These are phyloP conservation scores for Mortierella sp. DNA, from an alignment of 371 early-diverging fungal genomes.

Conservation along the genomic window DNA sequence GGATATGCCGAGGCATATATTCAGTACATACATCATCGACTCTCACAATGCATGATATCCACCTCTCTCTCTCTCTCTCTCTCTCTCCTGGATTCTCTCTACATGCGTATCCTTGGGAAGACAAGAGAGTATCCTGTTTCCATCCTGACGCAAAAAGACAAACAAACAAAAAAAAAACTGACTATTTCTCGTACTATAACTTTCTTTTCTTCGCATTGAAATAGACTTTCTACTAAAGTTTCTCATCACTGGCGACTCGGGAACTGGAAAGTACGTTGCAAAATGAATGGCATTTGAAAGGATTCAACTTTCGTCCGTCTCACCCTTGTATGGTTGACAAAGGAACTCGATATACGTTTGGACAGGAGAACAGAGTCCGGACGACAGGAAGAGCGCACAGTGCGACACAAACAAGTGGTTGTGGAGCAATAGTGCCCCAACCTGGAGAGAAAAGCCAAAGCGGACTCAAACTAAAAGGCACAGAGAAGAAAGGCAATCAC, in stretches of 20 bases:
- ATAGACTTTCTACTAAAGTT: conserved; percentile 73
- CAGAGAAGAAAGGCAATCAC: neutral
- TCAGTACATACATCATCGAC: conserved; percentile 6
- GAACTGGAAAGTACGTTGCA: conserved; percentile 73
- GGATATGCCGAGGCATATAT: neutral
- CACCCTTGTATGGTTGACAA: neutral
- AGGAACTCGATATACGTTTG: neutral
- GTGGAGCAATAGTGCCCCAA: neutral
- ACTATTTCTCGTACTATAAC: neutral
- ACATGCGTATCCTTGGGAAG: neutral
- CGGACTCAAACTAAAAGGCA: neutral
- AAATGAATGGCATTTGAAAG: neutral
- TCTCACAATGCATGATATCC: neutral
- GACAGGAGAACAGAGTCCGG: neutral
- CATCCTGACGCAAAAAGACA: neutral
- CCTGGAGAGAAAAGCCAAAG: neutral
- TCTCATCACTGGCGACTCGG: conserved; percentile 75
- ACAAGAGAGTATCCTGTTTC: neutral
- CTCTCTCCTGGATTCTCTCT: neutral
- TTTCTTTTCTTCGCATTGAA: neutral
- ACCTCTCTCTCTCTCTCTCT: neutral
- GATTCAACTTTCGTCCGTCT: neutral
- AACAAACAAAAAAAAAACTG: neutral
- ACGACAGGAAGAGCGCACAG: neutral
- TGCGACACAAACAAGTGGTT: neutral